Conservation (phyloP, 2,329 filamentous ascomycete genomes). For the Penicillium psychrosexuale region DNA sequence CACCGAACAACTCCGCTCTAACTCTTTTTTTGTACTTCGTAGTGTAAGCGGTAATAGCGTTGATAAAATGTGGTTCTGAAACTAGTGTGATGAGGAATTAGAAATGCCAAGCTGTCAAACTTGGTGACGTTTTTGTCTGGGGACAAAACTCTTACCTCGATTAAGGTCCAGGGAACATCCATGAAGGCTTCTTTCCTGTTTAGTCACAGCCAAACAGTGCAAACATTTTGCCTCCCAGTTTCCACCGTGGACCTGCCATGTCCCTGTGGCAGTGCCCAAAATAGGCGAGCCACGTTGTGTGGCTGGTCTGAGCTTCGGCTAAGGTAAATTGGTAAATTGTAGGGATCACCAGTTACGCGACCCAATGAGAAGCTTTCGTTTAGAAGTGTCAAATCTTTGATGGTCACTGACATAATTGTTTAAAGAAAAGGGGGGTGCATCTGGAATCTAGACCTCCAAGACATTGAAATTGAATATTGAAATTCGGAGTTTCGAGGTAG, state of each 20-base stretch:
- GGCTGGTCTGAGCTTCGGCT: neutral
- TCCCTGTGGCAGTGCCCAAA: constrained; percentile 11
- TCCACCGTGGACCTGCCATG: neutral
- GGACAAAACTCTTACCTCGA: neutral
- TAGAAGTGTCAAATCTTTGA: neutral
- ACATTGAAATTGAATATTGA: neutral
- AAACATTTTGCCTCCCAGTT: too few relatives aligned
- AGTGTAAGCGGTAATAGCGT: constrained; percentile 11
- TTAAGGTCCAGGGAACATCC: neutral
- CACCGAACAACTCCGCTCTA: constrained; percentile 19
- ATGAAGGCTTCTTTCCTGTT: neutral
- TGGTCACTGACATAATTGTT: neutral
- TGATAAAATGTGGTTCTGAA: constrained; percentile 7
- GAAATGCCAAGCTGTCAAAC: constrained; percentile 7
- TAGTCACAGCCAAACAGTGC: neutral
- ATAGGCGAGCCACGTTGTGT: constrained; percentile 18
- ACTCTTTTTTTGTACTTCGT: neutral
- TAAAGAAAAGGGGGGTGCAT: neutral
- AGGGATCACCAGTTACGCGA: neutral
- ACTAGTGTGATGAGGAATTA: neutral
- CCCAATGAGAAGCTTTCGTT: constrained; percentile 1
- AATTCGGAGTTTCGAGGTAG: neutral
- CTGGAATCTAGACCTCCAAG: neutral
- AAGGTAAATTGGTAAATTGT: neutral
- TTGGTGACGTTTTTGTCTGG: neutral